These are phyloP conservation scores for Linderina pennispora DNA, from an alignment of 192 early-diverging fungal genomes.

Conservation along the genomic window DNA sequence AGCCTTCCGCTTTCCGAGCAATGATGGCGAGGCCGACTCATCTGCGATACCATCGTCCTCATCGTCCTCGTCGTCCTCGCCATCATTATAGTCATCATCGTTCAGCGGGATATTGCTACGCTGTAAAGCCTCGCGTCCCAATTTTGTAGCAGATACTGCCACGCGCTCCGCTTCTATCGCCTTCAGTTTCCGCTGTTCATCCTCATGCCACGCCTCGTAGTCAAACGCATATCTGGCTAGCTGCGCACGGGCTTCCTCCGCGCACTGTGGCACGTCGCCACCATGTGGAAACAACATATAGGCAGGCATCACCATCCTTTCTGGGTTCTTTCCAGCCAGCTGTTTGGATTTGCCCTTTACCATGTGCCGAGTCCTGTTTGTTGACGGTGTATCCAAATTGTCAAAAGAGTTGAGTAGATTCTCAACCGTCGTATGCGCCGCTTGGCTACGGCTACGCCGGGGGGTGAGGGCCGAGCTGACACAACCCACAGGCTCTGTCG, in stretches of 20 bases:
- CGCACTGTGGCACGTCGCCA: slow-evolving; percentile 25
- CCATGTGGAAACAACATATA: slow-evolving; percentile 22
- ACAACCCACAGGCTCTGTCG: too few species aligned
- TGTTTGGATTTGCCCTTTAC: slow-evolving; percentile 1
- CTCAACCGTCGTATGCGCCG: too few species aligned
- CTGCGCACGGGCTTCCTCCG: slow-evolving; percentile 25
- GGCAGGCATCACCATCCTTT: slow-evolving; percentile 28
- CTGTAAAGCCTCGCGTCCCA: too few species aligned
- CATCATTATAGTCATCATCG: too few species aligned
- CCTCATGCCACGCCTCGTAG: slow-evolving; percentile 9
- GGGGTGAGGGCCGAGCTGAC: too few species aligned
- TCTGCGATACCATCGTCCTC: slow-evolving; percentile 9
- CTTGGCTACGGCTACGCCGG: too few species aligned
- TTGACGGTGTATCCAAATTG: too few species aligned
- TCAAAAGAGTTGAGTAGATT: too few species aligned
- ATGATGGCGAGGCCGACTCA: slow-evolving; percentile 9
- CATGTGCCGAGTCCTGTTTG: too few species aligned
- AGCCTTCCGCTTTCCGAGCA: slow-evolving; percentile 7
- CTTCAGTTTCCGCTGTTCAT: background rate
- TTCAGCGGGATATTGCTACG: background rate
- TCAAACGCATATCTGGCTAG: slow-evolving; percentile 25
- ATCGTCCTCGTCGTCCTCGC: slow-evolving; percentile 9
- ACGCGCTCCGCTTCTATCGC: background rate
- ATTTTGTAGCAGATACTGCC: too few species aligned
- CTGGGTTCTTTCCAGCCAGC: too few species aligned